A percentile compares a stretch with the other conserved stretches of the same genome.
Conservation (phyloP, 805 yeast genomes). For the Sporopachydermia lactativora region DNA sequence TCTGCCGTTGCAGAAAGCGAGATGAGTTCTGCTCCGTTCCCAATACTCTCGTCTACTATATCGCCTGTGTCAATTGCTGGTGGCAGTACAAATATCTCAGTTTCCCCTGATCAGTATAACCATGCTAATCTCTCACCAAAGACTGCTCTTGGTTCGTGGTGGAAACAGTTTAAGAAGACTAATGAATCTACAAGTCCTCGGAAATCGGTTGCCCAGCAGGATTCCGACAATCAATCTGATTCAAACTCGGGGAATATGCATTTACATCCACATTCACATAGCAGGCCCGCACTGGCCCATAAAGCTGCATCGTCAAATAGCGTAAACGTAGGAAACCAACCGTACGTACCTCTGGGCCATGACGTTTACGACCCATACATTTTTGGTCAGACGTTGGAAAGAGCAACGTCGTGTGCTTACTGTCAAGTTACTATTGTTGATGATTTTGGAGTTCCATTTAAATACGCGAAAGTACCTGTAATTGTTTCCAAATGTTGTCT, state of each 20-base stretch:
- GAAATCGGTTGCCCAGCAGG: neutral
- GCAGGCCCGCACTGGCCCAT: constrained; percentile 21
- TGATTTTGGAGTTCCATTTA: constrained; percentile 43
- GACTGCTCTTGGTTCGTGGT: constrained; percentile 24
- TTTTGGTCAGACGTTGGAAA: constrained; percentile 63
- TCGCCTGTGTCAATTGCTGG: too few relatives aligned
- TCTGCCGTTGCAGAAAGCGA: too few relatives aligned
- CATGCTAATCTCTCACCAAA: constrained; percentile 18
- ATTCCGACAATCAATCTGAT: constrained; percentile 1
- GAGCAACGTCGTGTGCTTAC: neutral
- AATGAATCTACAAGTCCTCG: neutral
- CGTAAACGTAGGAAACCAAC: constrained; percentile 7
- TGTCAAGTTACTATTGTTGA: constrained; percentile 1
- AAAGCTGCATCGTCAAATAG: constrained; percentile 22
- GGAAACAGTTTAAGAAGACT: constrained; percentile 24
- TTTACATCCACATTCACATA: constrained; percentile 2
- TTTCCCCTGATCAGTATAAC: too few relatives aligned
- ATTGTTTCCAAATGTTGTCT: constrained; percentile 95
- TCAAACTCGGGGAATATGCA: constrained; percentile 3
- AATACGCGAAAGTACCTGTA: constrained; percentile 82
- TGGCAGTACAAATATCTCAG: too few relatives aligned
- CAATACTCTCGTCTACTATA: neutral
- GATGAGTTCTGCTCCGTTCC: constrained; percentile 2
- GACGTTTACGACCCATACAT: constrained; percentile 29
- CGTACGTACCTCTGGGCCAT: neutral